These are phyloP conservation scores for Endocalyx cinctus DNA, from an alignment of 2,329 filamentous ascomycete genomes.

Conservation along the genomic window DNA sequence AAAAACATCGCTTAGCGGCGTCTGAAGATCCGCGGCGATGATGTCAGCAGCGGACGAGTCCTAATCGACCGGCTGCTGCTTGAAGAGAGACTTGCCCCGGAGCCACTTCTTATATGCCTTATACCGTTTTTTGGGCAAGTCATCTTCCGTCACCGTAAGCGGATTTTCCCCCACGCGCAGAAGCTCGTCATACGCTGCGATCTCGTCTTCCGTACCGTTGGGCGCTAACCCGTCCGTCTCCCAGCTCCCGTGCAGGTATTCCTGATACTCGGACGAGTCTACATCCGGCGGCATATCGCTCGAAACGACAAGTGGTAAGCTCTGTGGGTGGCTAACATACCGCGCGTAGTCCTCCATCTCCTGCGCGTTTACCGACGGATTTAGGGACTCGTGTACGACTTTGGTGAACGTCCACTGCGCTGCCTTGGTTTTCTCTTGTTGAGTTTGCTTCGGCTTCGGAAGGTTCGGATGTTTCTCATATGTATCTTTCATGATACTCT, in stretches of 20 bases:
- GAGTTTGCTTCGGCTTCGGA: conserved; percentile 49
- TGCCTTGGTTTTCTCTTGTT: conserved; percentile 71
- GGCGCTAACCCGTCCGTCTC: conserved; percentile 52
- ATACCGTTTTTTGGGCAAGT: conserved; percentile 87
- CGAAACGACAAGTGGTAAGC: conserved; percentile 76
- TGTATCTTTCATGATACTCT: conserved; percentile 56
- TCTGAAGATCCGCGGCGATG: conserved; percentile 6
- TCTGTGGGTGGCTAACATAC: conserved; percentile 86
- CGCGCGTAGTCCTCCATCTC: conserved; percentile 84
- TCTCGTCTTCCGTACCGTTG: conserved; percentile 56
- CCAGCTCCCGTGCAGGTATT: conserved; percentile 70
- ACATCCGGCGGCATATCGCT: conserved; percentile 59
- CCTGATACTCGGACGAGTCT: conserved; percentile 64
- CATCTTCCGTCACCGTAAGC: conserved; percentile 81
- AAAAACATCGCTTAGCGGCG: conserved; percentile 17
- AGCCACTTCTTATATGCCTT: conserved; percentile 97
- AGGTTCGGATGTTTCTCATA: conserved; percentile 18
- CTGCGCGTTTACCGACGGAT: conserved; percentile 70
- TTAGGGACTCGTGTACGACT: conserved; percentile 78
- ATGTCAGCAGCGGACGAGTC: conserved; percentile 13
- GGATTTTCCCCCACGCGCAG: conserved; percentile 75
- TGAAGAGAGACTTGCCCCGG: conserved; percentile 90
- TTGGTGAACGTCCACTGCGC: conserved; percentile 87
- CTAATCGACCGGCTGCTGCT: conserved; percentile 69
- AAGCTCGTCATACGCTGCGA: conserved; percentile 71